Conservation (phyloP, 768 basidiomycete genomes). For the Gyrodon lividus region DNA sequence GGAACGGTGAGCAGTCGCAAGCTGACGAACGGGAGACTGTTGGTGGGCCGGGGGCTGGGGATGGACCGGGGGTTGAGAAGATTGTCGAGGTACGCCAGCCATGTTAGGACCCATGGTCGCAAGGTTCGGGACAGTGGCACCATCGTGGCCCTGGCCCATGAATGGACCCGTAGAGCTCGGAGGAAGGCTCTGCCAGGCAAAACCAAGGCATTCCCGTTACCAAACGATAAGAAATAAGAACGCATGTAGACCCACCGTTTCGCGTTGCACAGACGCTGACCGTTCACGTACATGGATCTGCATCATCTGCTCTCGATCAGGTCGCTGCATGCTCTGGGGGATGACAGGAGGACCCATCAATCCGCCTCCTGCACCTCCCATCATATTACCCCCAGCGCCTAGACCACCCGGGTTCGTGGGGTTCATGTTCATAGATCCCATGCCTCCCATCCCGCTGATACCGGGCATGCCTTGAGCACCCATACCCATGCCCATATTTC, state of each 20-base stretch:
- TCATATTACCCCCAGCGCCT: constrained; percentile 20
- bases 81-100: constrained; percentile 16
- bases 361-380: constrained; percentile 32
- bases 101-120: constrained; percentile 3
- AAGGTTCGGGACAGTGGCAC: constrained; percentile 6
- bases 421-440: constrained; percentile 25
- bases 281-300: constrained; percentile 27
- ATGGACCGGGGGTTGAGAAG: constrained; percentile 23
- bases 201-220: neutral
- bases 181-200: constrained; percentile 21
- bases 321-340: constrained; percentile 26
- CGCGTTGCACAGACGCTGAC: constrained; percentile 25
- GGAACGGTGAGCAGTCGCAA: constrained; percentile 20
- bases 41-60: no score
- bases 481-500: constrained; percentile 17
- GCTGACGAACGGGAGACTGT: constrained; percentile 25
- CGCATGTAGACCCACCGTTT: constrained; percentile 18
- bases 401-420: constrained; percentile 13
- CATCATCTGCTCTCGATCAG: constrained; percentile 23
- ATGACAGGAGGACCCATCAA: constrained; percentile 42
- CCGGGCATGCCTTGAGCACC: constrained; percentile 15
- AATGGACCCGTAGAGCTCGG: constrained; percentile 21
- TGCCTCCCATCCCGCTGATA: constrained; percentile 15
- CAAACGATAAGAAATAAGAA: neutral
- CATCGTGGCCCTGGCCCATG: constrained; percentile 21